Base-by-base conservation (phyloP, 306 rosid species). In the Quercus suber region DNA sequence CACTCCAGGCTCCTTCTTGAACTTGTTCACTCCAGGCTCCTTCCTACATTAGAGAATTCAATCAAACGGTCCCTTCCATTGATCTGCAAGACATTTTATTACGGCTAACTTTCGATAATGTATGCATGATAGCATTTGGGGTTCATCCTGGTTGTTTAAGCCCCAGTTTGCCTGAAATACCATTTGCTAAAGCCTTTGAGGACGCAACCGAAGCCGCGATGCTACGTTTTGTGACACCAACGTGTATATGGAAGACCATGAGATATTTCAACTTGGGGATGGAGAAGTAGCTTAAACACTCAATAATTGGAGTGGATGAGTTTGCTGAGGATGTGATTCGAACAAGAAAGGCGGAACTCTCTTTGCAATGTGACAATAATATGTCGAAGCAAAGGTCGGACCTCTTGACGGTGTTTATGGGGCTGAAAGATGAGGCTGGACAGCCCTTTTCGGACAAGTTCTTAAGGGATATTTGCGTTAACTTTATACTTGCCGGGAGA, bases 121-220 rank as follows among this genome's bases (percentile, higher is more conserved):
- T 95, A 0, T 95, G 99, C 73, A 87, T 95, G 92, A 89, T 95
- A 27, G 99, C 99, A 1, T 95, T 92, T 31, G 99, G 99, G 20
- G 99, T 88, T 25, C 97, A 95, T 76, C 98, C 99, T 2, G 96
- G 99, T 57, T 95, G 99, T 74, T 84, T 87, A 65, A 51, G 77
- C 37, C 76, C 56, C 2, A 86, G 84, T n/a, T 81, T 91, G 56
- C 90, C 94, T 3, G 75, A 71, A 27, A 91, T 92, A 25, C 90
- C 98, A 6, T 95, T 95, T 74, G 98, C 99, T 3, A 85, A 55
- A 70, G 97, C 98, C 14, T 95, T 95, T 65, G 99, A 95, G 80
- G 95, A 92, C 20, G 97, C 99, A 0, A 95, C 99, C 0, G 97
- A 95, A 82, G 95, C 82, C 17, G 87, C 97, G 0, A 53, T 92